phyloP scores from a whole-genome alignment of 2,329 filamentous ascomycete species.

The Lojkania enalia region DNA sequence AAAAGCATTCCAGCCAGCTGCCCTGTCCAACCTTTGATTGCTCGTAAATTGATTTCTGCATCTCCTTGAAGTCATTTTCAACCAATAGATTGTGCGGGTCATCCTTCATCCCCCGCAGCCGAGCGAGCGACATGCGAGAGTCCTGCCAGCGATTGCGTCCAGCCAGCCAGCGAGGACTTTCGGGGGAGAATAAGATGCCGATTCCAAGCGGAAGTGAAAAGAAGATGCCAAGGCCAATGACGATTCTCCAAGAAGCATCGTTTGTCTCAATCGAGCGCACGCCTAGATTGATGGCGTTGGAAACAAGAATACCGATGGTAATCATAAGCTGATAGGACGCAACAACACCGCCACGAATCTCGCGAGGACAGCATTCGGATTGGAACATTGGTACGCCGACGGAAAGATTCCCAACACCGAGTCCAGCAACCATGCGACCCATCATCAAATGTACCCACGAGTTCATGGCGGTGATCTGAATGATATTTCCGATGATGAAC shows the following conservation, averaged over 20 bases:
- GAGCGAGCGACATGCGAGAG: slow-evolving; percentile 56
- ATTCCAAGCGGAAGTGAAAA: slow-evolving; percentile 38
- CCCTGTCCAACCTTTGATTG: slow-evolving; percentile 33
- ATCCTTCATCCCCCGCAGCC: slow-evolving; percentile 57
- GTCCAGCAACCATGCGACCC: slow-evolving; percentile 48
- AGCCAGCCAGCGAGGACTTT: slow-evolving; percentile 51
- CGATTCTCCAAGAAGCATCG: slow-evolving; percentile 41
- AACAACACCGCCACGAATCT: slow-evolving; percentile 67
- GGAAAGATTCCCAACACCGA: slow-evolving; percentile 50
- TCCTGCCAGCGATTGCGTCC: slow-evolving; percentile 52
- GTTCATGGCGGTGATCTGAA: slow-evolving; percentile 47
- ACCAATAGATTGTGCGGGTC: slow-evolving; percentile 52
- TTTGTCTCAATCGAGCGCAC: slow-evolving; percentile 47
- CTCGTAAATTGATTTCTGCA: slow-evolving; percentile 35
- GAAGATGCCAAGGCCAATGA: slow-evolving; percentile 37
- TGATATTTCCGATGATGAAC: slow-evolving; percentile 48
- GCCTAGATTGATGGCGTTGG: slow-evolving; percentile 44
- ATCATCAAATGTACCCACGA: slow-evolving; percentile 54
- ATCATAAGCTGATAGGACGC: slow-evolving; percentile 52
- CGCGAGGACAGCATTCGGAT: slow-evolving; percentile 63
- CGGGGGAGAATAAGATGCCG: slow-evolving; percentile 35
- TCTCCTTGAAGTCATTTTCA: slow-evolving; percentile 56
- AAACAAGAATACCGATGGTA: slow-evolving; percentile 47
- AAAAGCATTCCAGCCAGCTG: slow-evolving; percentile 37
- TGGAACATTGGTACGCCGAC: slow-evolving; percentile 70